Base-by-base conservation (phyloP, 1,284 basidiomycete genomes). In the Malassezia arunalokei region DNA sequence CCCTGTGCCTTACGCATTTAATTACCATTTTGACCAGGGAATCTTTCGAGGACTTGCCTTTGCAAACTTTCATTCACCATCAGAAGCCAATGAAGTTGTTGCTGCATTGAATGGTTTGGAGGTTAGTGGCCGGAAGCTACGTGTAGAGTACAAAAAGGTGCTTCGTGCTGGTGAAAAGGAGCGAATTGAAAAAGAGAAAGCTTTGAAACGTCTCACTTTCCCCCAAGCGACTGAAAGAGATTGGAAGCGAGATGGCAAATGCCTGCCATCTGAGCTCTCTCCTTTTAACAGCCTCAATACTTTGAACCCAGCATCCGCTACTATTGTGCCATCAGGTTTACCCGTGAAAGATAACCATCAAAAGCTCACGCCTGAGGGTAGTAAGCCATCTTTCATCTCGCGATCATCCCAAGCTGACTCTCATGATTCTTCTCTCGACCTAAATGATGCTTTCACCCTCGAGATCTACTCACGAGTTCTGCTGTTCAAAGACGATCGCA, bases 91-190 rank as follows among this genome's bases (percentile, higher is more conserved):
- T 68, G 86, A 88, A 5, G 91, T 95, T 54, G 92, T 98, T 1
- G 89, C 83, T 29, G 92, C 91, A 35, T 78, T 98, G 62, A 92
- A 92, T 63, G 89, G 89, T 11, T 75, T 73, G 40, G 89, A 95
- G 68, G 87, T 95, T 17, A 87, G 91, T 68, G 94, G 94, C n/a
- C 85, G 92, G 65, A 98, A 96, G 76, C 79, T 99, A 41, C 85
- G 94, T 32, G 92, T 96, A 54, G 92, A 99, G 76, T 98, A 96
- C 79, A 99, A 99, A 78, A 96, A 96, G 76, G 94, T 96, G 8
- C 78, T 99, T 15, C 92, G 96, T 74, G 90, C 90, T 1, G 92
- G 94, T 42, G 94, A 99, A 76, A 99, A 99, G 77, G 94, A 99
- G 73, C 82, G 89, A 53, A 99, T 98, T 71, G 92, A 99, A 75